Evolutionary conservation across 2,329 filamentous ascomycete genomes (phyloP), one percentile per base, ranked within the genome.

Genomic region (Chrysoporthe deuterocubensis): DNA sequence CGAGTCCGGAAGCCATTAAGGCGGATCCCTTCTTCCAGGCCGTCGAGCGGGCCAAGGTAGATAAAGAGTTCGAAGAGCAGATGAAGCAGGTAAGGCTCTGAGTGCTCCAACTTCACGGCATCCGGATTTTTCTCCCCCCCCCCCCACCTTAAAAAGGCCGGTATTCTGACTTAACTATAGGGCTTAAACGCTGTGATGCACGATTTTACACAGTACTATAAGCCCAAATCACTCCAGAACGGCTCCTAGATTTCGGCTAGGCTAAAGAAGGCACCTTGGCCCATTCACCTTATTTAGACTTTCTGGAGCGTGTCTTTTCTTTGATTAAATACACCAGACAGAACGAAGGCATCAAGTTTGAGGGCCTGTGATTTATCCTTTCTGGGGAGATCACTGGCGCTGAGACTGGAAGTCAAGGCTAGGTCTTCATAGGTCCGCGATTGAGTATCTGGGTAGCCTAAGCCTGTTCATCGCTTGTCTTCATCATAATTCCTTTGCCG

Each of bases 11-110:
- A 56, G 66, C 71, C 3, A 62, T 74, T 54, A 70, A 73, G 42
- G 72, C 68, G 46, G 74, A 76, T 37, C 71, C 72, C 0, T 76
- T 75, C 18, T 72, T 74, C 43, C 67, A 69, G 58, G 69, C 72
- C 62, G 54, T 74, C n/a, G 68, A 69, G 61, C 16, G 66, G 32
- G 64, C 69, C 18, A 69, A 72, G 37, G 60, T 42, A 14, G 67
- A 69, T 34, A 42, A 66, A 32, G 64, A 68, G 1, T 67, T 72
- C 48, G 62, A 65, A 16, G 34, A 56, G 26, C 46, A 71, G 66
- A 65, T 71, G 63, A 68, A 62, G 43, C 57, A 68, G 56, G 71
- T 71, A 54, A 52, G 68, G 9, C 43, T 5, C 40, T 50, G 32
- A 52, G 14, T 26, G n/a, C 3, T 6, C n/a, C 16, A 0, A 18